Conservation (phyloP, 2,329 filamentous ascomycete genomes). For the Penicillium sp. region DNA sequence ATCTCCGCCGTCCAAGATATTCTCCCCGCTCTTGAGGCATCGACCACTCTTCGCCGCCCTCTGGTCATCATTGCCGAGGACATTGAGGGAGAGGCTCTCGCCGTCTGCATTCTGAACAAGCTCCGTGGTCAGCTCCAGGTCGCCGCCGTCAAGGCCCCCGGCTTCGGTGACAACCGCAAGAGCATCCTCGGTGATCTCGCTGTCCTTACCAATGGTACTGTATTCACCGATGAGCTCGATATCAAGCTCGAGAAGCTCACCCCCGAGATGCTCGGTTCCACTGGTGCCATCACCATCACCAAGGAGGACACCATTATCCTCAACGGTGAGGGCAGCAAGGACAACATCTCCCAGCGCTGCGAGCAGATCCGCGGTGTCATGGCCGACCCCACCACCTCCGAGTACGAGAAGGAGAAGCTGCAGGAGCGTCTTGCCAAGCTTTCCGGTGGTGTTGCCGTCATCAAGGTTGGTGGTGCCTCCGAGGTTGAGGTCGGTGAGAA, state of each 20-base stretch:
- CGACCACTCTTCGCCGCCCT: slow-evolving; percentile 89
- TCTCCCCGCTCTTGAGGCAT: slow-evolving; percentile 94
- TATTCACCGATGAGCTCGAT: slow-evolving; percentile 98
- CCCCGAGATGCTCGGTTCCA: slow-evolving; percentile 91
- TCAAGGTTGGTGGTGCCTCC: slow-evolving; percentile 96
- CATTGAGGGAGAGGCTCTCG: slow-evolving; percentile 96
- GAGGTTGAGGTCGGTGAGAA: slow-evolving; percentile 99
- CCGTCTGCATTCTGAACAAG: slow-evolving; percentile 99
- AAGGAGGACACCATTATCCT: slow-evolving; percentile 99
- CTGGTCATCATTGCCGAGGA: slow-evolving; percentile 99
- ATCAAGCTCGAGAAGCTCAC: slow-evolving; percentile 99
- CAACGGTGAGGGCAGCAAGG: slow-evolving; percentile 95
- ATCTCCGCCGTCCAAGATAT: slow-evolving; percentile 99
- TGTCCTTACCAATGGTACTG: slow-evolving; percentile 91
- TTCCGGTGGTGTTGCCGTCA: slow-evolving; percentile 96
- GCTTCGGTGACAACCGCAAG: slow-evolving; percentile 99
- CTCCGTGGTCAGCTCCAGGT: slow-evolving; percentile 99
- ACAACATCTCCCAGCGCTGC: slow-evolving; percentile 87
- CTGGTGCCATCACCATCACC: slow-evolving; percentile 98
- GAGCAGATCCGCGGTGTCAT: slow-evolving; percentile 99
- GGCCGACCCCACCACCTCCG: slow-evolving; percentile 85
- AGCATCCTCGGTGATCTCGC: slow-evolving; percentile 96
- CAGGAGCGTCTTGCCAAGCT: slow-evolving; percentile 99
- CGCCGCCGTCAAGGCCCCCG: slow-evolving; percentile 95
- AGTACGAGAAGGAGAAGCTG: slow-evolving; percentile 99